A percentile compares a stretch with the other conserved stretches of the same genome.
These are phyloP conservation scores for Penicillium freii DNA, from an alignment of 2,329 filamentous ascomycete species.

Conservation along the genomic window DNA sequence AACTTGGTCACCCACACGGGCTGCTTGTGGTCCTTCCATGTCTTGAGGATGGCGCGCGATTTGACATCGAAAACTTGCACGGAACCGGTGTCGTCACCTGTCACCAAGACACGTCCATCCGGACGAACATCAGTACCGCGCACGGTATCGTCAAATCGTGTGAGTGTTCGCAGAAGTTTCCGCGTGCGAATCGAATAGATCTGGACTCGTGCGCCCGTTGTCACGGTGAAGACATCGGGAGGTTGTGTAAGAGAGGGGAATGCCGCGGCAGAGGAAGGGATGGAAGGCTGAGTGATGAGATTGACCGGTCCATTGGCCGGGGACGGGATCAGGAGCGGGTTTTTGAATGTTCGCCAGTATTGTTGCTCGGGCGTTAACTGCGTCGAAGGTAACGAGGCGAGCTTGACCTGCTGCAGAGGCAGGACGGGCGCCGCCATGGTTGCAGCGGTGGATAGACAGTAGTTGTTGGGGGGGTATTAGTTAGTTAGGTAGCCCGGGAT, in stretches of 20 bases:
- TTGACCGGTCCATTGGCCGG: conserved; percentile 87
- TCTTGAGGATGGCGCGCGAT: conserved; percentile 88
- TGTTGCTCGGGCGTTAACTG: conserved; percentile 81
- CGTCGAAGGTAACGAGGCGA: conserved; percentile 76
- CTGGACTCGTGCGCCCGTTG: conserved; percentile 89
- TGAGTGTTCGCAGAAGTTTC: conserved; percentile 90
- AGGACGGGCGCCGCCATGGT: conserved; percentile 82
- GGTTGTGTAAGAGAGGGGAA: conserved; percentile 48
- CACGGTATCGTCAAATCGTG: conserved; percentile 86
- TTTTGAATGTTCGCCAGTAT: conserved; percentile 96
- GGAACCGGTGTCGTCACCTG: conserved; percentile 85
- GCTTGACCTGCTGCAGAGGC: conserved; percentile 75
- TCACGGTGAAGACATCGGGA: conserved; percentile 74
- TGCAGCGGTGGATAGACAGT: conserved; percentile 3
- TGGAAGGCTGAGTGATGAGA: conserved; percentile 72
- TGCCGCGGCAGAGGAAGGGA: conserved; percentile 45
- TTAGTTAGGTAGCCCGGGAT: neutral
- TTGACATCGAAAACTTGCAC: conserved; percentile 94
- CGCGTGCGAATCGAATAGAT: conserved; percentile 90
- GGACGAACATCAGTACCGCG: conserved; percentile 83
- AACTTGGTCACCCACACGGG: conserved; percentile 90
- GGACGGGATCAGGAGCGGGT: conserved; percentile 83
- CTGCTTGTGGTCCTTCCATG: conserved; percentile 92
- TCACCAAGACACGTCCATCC: conserved; percentile 84
- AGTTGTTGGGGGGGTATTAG: neutral